Conservation (phyloP, 2,329 filamentous ascomycete species). For the Trichoderma koningii region DNA sequence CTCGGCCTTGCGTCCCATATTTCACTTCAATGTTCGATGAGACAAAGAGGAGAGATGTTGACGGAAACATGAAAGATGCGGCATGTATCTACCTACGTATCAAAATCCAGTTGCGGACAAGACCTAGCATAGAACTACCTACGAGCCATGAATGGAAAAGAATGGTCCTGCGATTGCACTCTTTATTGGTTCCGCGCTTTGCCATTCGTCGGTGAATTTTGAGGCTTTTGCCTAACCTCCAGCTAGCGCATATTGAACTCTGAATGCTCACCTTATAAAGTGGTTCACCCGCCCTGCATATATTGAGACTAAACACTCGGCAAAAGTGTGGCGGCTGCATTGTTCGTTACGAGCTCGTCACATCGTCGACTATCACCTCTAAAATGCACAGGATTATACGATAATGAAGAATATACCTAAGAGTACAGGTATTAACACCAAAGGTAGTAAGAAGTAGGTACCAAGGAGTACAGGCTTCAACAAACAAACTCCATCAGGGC, state of each 20-base stretch:
- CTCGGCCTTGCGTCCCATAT: conserved; percentile 11
- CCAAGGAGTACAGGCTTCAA: not conserved
- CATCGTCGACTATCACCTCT: no score
- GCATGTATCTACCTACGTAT: conserved; percentile 25
- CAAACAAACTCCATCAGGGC: not conserved
- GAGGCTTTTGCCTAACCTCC: not conserved
- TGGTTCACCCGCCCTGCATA: no score
- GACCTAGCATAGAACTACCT: conserved; percentile 31
- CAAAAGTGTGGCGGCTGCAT: no score
- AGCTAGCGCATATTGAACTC: no score
- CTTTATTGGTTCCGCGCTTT: not conserved
- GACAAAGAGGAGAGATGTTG: conserved; percentile 17
- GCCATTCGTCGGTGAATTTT: not conserved
- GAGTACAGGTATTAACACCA: not conserved
- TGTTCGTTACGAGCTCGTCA: no score
- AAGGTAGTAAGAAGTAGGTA: no score
- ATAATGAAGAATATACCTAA: no score
- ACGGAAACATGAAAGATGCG: conserved; percentile 19
- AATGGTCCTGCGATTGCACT: conserved; percentile 16
- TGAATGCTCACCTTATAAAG: no score
- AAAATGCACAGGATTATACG: no score
- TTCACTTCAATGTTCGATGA: conserved; percentile 21
- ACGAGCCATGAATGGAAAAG: conserved; percentile 34
- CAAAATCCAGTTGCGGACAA: conserved; percentile 17
- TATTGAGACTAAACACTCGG: no score